These are phyloP conservation scores for Calonectria naviculata DNA, from an alignment of 2,329 filamentous ascomycete species.

Conservation along the genomic window DNA sequence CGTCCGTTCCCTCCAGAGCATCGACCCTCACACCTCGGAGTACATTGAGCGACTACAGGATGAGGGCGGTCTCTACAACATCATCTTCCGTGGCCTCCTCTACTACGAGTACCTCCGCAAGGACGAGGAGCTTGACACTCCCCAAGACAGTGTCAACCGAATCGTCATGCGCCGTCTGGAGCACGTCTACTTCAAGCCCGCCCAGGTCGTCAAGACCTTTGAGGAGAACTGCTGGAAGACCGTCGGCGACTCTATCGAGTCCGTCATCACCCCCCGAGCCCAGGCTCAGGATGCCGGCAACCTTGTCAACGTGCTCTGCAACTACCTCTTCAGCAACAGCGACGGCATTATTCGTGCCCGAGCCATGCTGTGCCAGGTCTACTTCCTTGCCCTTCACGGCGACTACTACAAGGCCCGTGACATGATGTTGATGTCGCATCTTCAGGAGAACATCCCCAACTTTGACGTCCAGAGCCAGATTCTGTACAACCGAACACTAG, in stretches of 20 bases:
- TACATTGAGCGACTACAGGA: constrained; percentile 97
- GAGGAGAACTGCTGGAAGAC: constrained; percentile 95
- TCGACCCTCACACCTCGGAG: constrained; percentile 98
- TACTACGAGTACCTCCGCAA: constrained; percentile 88
- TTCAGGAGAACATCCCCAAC: constrained; percentile 96
- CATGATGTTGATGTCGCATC: constrained; percentile 99
- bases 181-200: constrained; percentile 99
- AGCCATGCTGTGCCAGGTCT: constrained; percentile 98
- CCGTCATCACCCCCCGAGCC: constrained; percentile 80
- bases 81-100: constrained; percentile 87
- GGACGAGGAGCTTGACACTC: constrained; percentile 75
- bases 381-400: constrained; percentile 97
- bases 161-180: constrained; percentile 94
- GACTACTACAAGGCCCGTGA: constrained; percentile 98
- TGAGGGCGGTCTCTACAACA: constrained; percentile 90
- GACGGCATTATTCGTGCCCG: constrained; percentile 96
- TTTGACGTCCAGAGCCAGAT: constrained; percentile 99
- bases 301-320: constrained; percentile 89
- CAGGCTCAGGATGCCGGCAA: constrained; percentile 75
- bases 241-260: constrained; percentile 77
- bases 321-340: constrained; percentile 93
- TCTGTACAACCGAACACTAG: constrained; percentile 96
- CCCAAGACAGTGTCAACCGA: constrained; percentile 91
- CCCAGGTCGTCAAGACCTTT: constrained; percentile 91
- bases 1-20: constrained; percentile 94